Evolutionary conservation across 2,329 filamentous ascomycete species (phyloP).

Genomic region (Emmonsiellopsis sp.): DNA sequence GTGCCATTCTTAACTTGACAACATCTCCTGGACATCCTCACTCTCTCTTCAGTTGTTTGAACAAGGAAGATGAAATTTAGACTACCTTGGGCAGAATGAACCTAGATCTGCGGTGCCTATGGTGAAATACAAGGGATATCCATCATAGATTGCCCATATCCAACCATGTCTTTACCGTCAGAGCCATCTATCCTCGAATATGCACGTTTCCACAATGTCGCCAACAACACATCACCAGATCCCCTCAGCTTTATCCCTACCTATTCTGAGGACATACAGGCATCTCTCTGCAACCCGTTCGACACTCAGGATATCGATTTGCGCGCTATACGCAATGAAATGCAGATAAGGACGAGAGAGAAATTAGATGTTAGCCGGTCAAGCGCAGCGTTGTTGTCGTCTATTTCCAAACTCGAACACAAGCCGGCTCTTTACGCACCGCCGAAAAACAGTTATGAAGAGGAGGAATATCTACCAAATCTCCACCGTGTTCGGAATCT

Average conservation of each 20-base stretch:
- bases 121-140: background rate
- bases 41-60: background rate
- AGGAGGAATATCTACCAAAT: slow-evolving; percentile 15
- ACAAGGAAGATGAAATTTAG: background rate
- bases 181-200: slow-evolving; percentile 39
- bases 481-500: slow-evolving; percentile 18
- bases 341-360: slow-evolving; percentile 15
- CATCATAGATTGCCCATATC: background rate
- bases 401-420: slow-evolving; percentile 13
- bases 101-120: background rate
- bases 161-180: slow-evolving; percentile 11
- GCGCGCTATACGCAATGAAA: background rate
- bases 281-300: slow-evolving; percentile 9
- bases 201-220: slow-evolving; percentile 38
- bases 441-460: slow-evolving; percentile 7
- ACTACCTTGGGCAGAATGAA: background rate
- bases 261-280: slow-evolving; percentile 2
- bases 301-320: background rate
- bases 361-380: slow-evolving; percentile 27
- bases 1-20: background rate
- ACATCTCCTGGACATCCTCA: background rate
- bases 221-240: slow-evolving; percentile 26
- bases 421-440: too few species aligned
- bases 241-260: slow-evolving; percentile 14
- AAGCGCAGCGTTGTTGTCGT: slow-evolving; percentile 22